A percentile compares a stretch with the other conserved stretches of the same genome.
These are phyloP conservation scores for Sclerotinia spermophila DNA, from an alignment of 2,329 filamentous ascomycete genomes.

Conservation along the genomic window DNA sequence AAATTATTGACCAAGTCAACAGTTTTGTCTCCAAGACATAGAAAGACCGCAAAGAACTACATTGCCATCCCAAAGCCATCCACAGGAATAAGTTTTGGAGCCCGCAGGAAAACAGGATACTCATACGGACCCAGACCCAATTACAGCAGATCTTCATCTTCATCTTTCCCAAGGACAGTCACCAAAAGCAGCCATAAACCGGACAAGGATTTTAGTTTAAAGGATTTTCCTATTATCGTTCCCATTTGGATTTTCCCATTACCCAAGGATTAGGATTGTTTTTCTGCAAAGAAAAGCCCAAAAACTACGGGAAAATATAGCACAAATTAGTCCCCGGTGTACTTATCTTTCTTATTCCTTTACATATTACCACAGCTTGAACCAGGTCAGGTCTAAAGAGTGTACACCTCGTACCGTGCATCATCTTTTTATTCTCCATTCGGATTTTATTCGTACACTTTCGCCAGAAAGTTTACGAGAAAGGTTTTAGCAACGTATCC, in stretches of 20 bases:
- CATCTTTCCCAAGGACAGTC: neutral
- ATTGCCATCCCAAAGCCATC: neutral
- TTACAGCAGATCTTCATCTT: neutral
- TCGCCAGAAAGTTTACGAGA: neutral
- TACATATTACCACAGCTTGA: neutral
- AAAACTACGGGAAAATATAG: neutral
- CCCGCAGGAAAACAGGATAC: slow-evolving; percentile 1
- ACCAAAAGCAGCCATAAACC: slow-evolving; percentile 2
- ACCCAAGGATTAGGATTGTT: slow-evolving; percentile 4
- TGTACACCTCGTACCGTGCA: neutral
- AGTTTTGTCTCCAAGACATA: slow-evolving; percentile 1
- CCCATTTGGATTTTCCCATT: neutral
- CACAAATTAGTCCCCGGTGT: neutral
- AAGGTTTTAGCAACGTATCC: neutral
- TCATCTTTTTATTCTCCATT: neutral
- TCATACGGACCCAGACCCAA: neutral
- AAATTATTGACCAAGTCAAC: slow-evolving; percentile 8
- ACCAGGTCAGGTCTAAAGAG: neutral
- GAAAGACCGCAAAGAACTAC: neutral
- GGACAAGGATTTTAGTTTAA: slow-evolving; percentile 11
- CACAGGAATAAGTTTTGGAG: slow-evolving; percentile 2
- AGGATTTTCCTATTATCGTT: neutral
- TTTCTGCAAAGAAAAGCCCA: neutral
- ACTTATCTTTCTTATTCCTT: slow-evolving; percentile 1
- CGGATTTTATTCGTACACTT: neutral